Evolutionary conservation across 2,329 filamentous ascomycete species (phyloP).

Genomic region (Lecanicillium sp.): DNA sequence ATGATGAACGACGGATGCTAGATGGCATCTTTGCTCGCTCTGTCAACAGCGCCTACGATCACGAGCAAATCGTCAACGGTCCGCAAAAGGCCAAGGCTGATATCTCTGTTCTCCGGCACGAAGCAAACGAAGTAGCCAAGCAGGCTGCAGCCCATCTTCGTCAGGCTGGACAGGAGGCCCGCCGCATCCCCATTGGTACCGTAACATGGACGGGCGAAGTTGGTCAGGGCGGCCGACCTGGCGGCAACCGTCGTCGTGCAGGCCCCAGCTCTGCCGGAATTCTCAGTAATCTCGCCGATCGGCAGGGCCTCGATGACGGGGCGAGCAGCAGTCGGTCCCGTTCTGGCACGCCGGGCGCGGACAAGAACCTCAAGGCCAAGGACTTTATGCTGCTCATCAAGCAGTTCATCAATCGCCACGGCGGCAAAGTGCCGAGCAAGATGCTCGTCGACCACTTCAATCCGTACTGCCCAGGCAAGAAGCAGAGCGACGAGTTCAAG

Average conservation of each 20-base stretch:
- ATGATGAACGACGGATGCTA: slow-evolving; percentile 72
- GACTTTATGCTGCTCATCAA: slow-evolving; percentile 70
- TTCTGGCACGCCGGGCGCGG: slow-evolving; percentile 36
- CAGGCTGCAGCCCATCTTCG: slow-evolving; percentile 72
- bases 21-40: slow-evolving; percentile 82
- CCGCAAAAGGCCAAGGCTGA: slow-evolving; percentile 68
- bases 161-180: slow-evolving; percentile 65
- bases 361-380: slow-evolving; percentile 42
- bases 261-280: slow-evolving; percentile 50
- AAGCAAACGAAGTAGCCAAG: slow-evolving; percentile 73
- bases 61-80: slow-evolving; percentile 83
- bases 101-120: slow-evolving; percentile 68
- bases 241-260: slow-evolving; percentile 44
- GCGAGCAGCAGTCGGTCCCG: slow-evolving; percentile 41
- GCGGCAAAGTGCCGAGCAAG: slow-evolving; percentile 74
- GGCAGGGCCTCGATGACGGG: slow-evolving; percentile 44
- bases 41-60: slow-evolving; percentile 86
- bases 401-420: slow-evolving; percentile 70
- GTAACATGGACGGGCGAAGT: slow-evolving; percentile 91
- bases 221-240: slow-evolving; percentile 68
- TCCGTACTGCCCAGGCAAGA: slow-evolving; percentile 59
- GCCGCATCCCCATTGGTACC: slow-evolving; percentile 69
- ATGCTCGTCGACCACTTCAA: slow-evolving; percentile 89
- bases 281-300: slow-evolving; percentile 50
- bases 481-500: slow-evolving; percentile 74